These are phyloP conservation scores for Wallacemonas sp. DNA, from an alignment of 208 protist species.

Conservation along the genomic window DNA sequence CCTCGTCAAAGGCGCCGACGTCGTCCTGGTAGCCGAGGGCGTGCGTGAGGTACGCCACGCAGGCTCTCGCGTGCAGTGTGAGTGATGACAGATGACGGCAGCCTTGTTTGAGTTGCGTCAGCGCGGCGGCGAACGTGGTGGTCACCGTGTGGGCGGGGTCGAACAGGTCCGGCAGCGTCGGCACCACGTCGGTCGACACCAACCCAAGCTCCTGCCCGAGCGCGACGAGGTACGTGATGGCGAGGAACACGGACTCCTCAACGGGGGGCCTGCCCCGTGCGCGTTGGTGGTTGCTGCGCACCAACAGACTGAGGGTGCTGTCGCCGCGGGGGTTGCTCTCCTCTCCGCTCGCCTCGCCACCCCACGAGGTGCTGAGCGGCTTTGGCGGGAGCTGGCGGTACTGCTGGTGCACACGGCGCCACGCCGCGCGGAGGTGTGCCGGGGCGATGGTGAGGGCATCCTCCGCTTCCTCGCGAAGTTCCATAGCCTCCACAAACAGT, in stretches of 20 bases:
- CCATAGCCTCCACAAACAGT: neutral
- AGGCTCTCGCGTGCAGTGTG: neutral
- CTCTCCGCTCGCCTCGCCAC: no score
- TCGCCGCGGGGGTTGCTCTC: neutral
- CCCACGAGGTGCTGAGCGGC: no score
- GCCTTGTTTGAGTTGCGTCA: neutral
- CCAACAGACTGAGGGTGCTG: neutral
- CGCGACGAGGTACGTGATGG: constrained; percentile 16
- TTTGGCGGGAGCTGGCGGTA: neutral
- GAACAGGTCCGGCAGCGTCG: neutral
- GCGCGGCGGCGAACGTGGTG: neutral
- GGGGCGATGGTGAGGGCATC: neutral
- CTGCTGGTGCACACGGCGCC: neutral
- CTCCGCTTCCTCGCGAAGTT: neutral
- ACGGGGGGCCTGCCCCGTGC: neutral
- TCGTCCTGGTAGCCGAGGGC: neutral
- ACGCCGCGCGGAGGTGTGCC: neutral
- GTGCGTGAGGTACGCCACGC: constrained; percentile 8
- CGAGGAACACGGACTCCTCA: constrained; percentile 7
- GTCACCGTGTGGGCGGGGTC: neutral
- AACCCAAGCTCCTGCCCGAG: constrained; percentile 26
- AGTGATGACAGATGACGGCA: constrained; percentile 7
- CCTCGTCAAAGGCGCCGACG: neutral
- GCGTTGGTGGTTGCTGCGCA: neutral
- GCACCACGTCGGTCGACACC: constrained; percentile 14